Evolutionary conservation across 768 basidiomycete species (phyloP), one percentile per base, ranked within the genome.

Genomic region (Kwoniella pini): DNA sequence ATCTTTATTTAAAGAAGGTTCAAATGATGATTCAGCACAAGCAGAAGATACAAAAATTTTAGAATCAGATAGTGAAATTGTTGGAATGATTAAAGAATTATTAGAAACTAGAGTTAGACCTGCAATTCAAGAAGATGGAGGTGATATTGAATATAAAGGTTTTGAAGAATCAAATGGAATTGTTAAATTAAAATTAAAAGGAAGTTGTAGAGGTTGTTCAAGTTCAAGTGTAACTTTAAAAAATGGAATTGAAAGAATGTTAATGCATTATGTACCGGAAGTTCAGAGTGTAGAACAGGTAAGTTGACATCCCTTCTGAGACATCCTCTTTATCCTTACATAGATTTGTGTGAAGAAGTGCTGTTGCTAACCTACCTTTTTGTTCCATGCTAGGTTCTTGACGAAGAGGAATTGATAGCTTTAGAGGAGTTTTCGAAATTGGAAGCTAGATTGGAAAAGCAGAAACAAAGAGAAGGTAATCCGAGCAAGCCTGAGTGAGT

Each of bases 51-150:
- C 94, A 9, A 84, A 84, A 54, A 95, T 98, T 64, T 80, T 98
- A 24, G 95, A 97, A 68, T 90, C 88, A 2, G 96, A 99, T 77
- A 88, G 89, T 21, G 96, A 98, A 78, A 90, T 91, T 2, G 91
- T 99, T 2, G 96, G 91, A 7, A 99, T 98, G 95, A 93, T 99
- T 69, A 99, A 99, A 78, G 96, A 99, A 76, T 77, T 98, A 38
- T 81, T 99, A 50, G 95, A 97, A 75, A 98, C 94, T 2, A 82
- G 96, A 13, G 92, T 99, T 17, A 82, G 96, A 55, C 96, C 96
- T 4, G 90, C 93, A 4, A 98, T 99, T 62, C 94, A 94, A 90
- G 96, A 98, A 77, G 95, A 99, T 57, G 96, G 96, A 0, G 96
- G 96, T 1, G 96, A 98, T 76, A 93, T 99, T 58, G 95, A 98